Conservation (phyloP, 768 basidiomycete genomes). For the Myochromella boudieri region DNA sequence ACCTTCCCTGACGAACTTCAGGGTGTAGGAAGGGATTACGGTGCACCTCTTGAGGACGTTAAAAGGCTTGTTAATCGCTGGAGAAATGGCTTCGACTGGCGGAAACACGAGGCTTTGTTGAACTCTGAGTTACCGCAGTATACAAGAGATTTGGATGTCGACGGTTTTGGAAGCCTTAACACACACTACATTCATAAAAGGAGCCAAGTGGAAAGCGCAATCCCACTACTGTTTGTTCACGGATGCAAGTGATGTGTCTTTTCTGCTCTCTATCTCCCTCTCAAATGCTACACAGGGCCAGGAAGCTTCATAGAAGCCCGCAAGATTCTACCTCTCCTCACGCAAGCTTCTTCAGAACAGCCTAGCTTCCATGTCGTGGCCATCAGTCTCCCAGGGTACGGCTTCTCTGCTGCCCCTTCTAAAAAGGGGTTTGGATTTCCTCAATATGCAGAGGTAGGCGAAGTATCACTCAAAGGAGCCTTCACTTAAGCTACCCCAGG, state of each 20-base stretch:
- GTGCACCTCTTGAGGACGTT: conserved; percentile 49
- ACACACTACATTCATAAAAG: conserved; percentile 61
- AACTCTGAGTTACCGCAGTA: conserved; percentile 58
- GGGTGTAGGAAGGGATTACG: conserved; percentile 51
- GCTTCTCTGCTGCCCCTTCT: conserved; percentile 56
- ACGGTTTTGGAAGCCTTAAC: conserved; percentile 39
- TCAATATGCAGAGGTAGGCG: conserved; percentile 54
- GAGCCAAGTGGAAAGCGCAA: conserved; percentile 42
- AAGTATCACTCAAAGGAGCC: conserved; percentile 21
- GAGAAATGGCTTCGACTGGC: conserved; percentile 59
- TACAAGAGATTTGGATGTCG: conserved; percentile 48
- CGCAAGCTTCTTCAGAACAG: conserved; percentile 36
- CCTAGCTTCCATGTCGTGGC: conserved; percentile 70
- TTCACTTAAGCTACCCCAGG: conserved; percentile 22
- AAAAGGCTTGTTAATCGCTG: conserved; percentile 48
- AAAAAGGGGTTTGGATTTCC: conserved; percentile 48
- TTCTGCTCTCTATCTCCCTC: background rate
- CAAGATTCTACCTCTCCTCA: conserved; percentile 57
- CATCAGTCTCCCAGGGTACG: conserved; percentile 58
- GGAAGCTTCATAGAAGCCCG: conserved; percentile 58
- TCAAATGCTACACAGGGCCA: conserved; percentile 49
- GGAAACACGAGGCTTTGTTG: conserved; percentile 46
- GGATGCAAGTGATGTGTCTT: conserved; percentile 39
- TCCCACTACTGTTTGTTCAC: conserved; percentile 61
- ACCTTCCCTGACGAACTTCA: conserved; percentile 61